Evolutionary conservation across 208 protist genomes (phyloP).

Genomic region (Acanthamoeba polyphaga): DNA sequence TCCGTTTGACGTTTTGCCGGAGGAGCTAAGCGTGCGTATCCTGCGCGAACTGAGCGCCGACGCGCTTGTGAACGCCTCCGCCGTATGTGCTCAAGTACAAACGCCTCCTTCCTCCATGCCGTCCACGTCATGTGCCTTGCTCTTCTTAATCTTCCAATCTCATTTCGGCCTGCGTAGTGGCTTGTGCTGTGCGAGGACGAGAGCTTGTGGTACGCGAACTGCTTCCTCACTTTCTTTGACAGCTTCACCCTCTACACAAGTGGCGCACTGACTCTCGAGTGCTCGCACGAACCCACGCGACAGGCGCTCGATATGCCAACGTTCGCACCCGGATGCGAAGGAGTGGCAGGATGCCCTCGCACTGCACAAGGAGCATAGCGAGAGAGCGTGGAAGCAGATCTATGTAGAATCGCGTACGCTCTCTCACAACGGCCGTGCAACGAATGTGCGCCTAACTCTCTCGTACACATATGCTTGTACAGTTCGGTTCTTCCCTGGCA

Average conservation of each 20-base stretch:
- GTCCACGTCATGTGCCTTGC: too few relatives aligned
- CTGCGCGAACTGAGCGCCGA: background rate
- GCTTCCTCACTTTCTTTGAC: background rate
- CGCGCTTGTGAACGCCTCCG: background rate
- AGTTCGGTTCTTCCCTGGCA: background rate
- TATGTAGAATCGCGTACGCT: background rate
- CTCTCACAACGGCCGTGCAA: too few relatives aligned
- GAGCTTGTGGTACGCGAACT: background rate
- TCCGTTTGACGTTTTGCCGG: background rate
- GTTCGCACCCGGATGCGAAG: background rate
- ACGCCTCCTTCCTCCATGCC: too few relatives aligned
- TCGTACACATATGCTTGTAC: too few relatives aligned
- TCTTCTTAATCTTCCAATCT: background rate
- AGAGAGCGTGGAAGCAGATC: background rate
- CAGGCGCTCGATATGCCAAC: too few relatives aligned
- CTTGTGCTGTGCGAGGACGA: background rate
- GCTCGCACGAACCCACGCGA: too few relatives aligned
- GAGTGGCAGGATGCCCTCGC: background rate
- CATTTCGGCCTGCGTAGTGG: too few relatives aligned
- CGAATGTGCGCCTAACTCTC: too few relatives aligned
- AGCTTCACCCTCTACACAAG: background rate
- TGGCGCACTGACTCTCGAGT: too few relatives aligned
- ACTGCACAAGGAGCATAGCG: background rate
- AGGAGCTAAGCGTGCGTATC: background rate
- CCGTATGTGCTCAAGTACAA: background rate